Conservation (phyloP, 202 grass and related monocot genomes). For the Digitaria exilis region DNA sequence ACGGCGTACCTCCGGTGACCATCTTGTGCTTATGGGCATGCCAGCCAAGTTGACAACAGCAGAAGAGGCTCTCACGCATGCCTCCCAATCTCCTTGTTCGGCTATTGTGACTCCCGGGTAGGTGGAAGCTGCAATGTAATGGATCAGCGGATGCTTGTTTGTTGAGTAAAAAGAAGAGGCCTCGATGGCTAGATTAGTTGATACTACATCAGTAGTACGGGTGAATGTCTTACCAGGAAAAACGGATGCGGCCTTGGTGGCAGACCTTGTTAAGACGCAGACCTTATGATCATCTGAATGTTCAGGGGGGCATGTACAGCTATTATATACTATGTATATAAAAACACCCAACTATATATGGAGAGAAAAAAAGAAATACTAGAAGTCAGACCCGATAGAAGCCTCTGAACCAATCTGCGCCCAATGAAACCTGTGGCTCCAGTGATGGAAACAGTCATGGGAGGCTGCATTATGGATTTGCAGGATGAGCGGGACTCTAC, state of each 20-base stretch:
- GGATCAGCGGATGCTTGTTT: not conserved
- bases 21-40: slow-evolving; percentile 88
- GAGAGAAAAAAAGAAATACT: too few relatives aligned
- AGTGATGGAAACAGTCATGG: slow-evolving; percentile 83
- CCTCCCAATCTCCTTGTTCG: slow-evolving; percentile 69
- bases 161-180: too few relatives aligned
- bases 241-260: slow-evolving; percentile 58
- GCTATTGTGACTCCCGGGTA: slow-evolving; percentile 72
- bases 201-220: not conserved
- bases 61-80: slow-evolving; percentile 58
- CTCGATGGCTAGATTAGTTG: too few relatives aligned
- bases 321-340: too few relatives aligned
- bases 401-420: slow-evolving; percentile 78
- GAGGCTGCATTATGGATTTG: not conserved
- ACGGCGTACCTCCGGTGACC: slow-evolving; percentile 70
- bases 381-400: slow-evolving; percentile 57
- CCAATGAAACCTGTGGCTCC: slow-evolving; percentile 95
- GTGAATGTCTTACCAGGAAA: slow-evolving; percentile 70
- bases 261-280: slow-evolving; percentile 80
- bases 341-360: too few relatives aligned
- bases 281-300: slow-evolving; percentile 79
- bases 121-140: slow-evolving; percentile 54
- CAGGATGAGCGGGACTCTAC: not conserved
- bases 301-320: not conserved
- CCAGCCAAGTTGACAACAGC: slow-evolving; percentile 94